Base-by-base conservation (phyloP, 2,329 filamentous ascomycete species). In the Mycogone perniciosa region DNA sequence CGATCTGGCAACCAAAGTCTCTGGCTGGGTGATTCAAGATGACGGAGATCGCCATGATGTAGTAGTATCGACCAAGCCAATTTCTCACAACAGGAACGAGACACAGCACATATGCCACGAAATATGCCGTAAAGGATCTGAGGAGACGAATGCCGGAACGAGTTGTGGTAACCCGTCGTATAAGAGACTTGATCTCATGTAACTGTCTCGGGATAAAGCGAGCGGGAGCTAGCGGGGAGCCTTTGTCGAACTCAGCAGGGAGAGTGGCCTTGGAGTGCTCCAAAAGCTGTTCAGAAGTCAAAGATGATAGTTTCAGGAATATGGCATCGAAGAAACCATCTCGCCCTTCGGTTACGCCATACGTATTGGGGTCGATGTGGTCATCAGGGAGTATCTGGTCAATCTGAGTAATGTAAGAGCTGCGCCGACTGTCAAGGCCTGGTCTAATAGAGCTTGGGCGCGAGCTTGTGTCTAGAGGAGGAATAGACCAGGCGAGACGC, bases 1-100 rank as follows among this genome's bases (percentile, higher is more conserved):
- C 80, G 26, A 82, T 61, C 56, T 83, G 79, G 9, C 77, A 73
- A 5, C 80, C 80, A 46, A 82, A 58, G 1, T 76, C 74, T 35
- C 80, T 70, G 26, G 75, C 77, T 3, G 80, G 71, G 56, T 83
- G 80, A 52, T 82, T 82, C 41, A 82, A 57, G 20, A 82, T 72
- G n/a, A 75, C 68, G 2, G 79, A 82, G 44, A 83, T 62, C 4
- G 71, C 73, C 69, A 80, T 76, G 53, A 82, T 72, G 56, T 81
- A 82, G 55, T 70, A 70, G 56, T 80, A 77, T 11, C 65, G 69
- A 2, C 80, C 80, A 4, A 82, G 66, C 71, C 73, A 78, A n/a
- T 61, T 51, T n/a, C 69, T 67, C 4, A 75, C 67, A 3, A 58
- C 58, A 1, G 76, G 76, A 5, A 81, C 61, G 2, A 82, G 71